A percentile compares a stretch with the other conserved stretches of the same genome.
These are phyloP conservation scores for Plantago elongata DNA, from an alignment of 257 asterid genomes.

Conservation along the genomic window DNA sequence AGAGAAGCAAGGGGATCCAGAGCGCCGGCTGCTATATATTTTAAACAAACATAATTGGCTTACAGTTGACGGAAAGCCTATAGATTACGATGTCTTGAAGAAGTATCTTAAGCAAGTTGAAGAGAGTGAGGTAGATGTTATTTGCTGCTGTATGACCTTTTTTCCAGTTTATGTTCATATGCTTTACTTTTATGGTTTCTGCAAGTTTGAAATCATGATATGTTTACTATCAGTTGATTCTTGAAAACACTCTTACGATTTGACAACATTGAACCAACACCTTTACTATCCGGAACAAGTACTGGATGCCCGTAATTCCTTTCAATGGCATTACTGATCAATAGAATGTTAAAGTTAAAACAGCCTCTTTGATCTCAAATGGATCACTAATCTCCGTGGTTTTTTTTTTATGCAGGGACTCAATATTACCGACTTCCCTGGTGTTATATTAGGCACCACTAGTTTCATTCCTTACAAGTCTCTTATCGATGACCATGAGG, in stretches of 20 bases:
- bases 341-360: no score
- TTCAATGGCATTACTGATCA: no score
- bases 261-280: no score
- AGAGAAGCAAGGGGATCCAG: no score
- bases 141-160: not conserved
- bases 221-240: no score
- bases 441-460: not conserved
- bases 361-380: no score
- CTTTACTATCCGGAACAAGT: no score
- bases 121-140: not conserved
- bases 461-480: not conserved
- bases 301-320: no score
- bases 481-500: not conserved
- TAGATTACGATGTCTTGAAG: not conserved
- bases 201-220: no score
- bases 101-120: not conserved
- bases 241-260: no score
- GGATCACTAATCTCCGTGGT: not conserved
- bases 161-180: no score
- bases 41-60: not conserved
- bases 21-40: no score
- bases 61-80: not conserved
- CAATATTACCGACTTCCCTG: not conserved
- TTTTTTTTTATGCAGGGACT: conserved; percentile 1
- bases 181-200: not conserved